phyloP scores from a whole-genome alignment of 495 filamentous ascomycete genomes.

The Tuber brumale region DNA sequence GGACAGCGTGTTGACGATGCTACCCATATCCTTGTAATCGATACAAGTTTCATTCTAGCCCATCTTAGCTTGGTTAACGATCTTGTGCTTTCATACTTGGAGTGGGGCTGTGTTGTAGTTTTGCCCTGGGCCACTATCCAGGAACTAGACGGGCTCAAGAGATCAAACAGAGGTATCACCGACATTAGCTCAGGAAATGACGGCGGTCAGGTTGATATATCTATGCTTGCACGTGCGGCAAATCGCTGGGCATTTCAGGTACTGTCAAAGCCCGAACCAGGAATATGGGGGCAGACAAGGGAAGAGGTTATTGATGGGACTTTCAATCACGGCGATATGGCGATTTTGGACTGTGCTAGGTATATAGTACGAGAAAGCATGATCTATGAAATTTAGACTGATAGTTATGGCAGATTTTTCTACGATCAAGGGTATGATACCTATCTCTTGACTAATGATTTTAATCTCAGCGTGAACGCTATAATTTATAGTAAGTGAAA shows the following conservation, averaged over 20 bases:
- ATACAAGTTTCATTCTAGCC: constrained; percentile 40
- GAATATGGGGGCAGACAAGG: constrained; percentile 39
- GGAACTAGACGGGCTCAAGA: constrained; percentile 41
- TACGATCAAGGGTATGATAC: constrained; percentile 20
- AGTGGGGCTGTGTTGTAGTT: constrained; percentile 36
- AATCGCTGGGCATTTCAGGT: constrained; percentile 33
- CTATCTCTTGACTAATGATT: constrained; percentile 37
- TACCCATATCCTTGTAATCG: constrained; percentile 37
- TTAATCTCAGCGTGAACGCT: constrained; percentile 38
- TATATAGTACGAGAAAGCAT: neutral
- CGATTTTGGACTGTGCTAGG: constrained; percentile 41
- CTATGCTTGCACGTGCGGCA: constrained; percentile 28
- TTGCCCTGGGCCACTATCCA: constrained; percentile 39
- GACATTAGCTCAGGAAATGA: neutral
- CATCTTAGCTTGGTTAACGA: constrained; percentile 35
- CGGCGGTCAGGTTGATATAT: constrained; percentile 15
- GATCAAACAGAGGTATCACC: constrained; percentile 8
- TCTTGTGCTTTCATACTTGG: constrained; percentile 26
- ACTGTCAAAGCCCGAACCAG: constrained; percentile 26
- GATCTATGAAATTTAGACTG: constrained; percentile 4
- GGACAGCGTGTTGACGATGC: constrained; percentile 19
- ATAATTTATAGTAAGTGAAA: constrained; percentile 32
- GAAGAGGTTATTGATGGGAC: constrained; percentile 32
- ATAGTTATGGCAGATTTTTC: constrained; percentile 26
- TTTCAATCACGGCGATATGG: constrained; percentile 27